A percentile compares a stretch with the other conserved stretches of the same genome.
Conservation (phyloP, 1,284 basidiomycete species). For the Papiliotrema laurentii region DNA sequence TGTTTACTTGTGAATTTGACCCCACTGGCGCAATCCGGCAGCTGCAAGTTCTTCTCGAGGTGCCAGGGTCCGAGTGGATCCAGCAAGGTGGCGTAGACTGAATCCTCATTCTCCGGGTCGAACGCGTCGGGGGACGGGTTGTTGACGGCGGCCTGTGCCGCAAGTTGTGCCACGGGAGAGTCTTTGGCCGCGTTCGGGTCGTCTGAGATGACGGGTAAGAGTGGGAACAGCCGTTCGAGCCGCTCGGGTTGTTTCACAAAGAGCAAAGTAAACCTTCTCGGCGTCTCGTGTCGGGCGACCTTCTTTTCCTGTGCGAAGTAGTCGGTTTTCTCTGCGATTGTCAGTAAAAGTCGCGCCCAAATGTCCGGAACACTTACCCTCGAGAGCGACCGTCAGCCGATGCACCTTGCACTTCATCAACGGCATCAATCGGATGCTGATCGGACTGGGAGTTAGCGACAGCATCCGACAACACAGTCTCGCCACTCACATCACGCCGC, state of each 20-base stretch:
- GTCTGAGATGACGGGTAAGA: slow-evolving; percentile 55
- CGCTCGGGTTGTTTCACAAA: slow-evolving; percentile 57
- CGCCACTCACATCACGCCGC: slow-evolving; percentile 59
- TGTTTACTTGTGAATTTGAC: slow-evolving; percentile 82
- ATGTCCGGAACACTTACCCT: slow-evolving; percentile 70
- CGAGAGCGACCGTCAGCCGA: slow-evolving; percentile 69
- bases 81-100: slow-evolving; percentile 49
- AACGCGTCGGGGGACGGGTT: slow-evolving; percentile 27
- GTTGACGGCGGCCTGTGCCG: slow-evolving; percentile 37
- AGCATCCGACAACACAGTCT: background rate
- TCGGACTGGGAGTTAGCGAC: slow-evolving; percentile 51
- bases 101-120: slow-evolving; percentile 46
- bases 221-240: slow-evolving; percentile 46
- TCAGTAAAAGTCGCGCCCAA: slow-evolving; percentile 1
- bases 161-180: slow-evolving; percentile 49
- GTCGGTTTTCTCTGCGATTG: slow-evolving; percentile 66
- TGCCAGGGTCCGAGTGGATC: slow-evolving; percentile 57
- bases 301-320: slow-evolving; percentile 68
- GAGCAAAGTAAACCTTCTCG: slow-evolving; percentile 64
- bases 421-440: slow-evolving; percentile 79
- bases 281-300: slow-evolving; percentile 70
- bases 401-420: slow-evolving; percentile 79
- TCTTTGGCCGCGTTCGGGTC: slow-evolving; percentile 43
- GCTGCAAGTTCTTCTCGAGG: slow-evolving; percentile 48
- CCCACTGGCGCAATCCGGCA: slow-evolving; percentile 50